Percentiles rank a stretch among this genome's conserved stretches.
Conservation (phyloP, 2,329 filamentous ascomycete species). For the Ophiocordyceps camponoti-floridani region DNA sequence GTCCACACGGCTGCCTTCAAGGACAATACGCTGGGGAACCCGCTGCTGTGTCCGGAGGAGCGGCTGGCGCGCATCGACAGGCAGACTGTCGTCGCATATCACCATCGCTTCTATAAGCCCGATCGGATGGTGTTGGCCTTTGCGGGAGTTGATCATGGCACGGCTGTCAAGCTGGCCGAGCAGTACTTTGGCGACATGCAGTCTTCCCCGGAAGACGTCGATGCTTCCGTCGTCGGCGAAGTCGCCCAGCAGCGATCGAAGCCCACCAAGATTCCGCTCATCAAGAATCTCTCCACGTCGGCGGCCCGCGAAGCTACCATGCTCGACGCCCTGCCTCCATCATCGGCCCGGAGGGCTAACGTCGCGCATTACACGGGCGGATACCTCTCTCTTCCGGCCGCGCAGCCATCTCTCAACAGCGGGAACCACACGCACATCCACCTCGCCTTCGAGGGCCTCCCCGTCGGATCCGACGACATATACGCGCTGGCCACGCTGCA, state of each 20-base stretch:
- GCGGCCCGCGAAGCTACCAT: constrained; percentile 44
- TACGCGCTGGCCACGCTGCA: constrained; percentile 92
- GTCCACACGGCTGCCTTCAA: constrained; percentile 92
- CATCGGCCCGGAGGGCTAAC: constrained; percentile 34
- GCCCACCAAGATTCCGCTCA: constrained; percentile 77
- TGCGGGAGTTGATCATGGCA: constrained; percentile 68
- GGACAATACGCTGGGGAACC: constrained; percentile 90
- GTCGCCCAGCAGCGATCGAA: neutral
- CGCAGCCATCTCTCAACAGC: constrained; percentile 61
- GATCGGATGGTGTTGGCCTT: constrained; percentile 91
- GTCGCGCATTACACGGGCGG: constrained; percentile 84
- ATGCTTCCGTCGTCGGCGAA: constrained; percentile 7
- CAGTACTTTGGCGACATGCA: constrained; percentile 88
- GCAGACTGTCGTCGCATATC: constrained; percentile 57
- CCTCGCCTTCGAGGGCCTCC: constrained; percentile 85
- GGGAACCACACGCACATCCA: constrained; percentile 84
- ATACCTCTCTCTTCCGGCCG: constrained; percentile 68
- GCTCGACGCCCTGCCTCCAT: constrained; percentile 21
- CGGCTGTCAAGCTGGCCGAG: constrained; percentile 64
- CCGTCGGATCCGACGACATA: constrained; percentile 80
- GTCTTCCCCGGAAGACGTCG: constrained; percentile 14
- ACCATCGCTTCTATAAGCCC: constrained; percentile 69
- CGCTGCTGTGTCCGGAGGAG: constrained; percentile 77
- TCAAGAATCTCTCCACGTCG: constrained; percentile 75
- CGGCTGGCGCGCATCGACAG: constrained; percentile 58